These are phyloP conservation scores for Corrigiola litoralis DNA, from an alignment of 179 eudicot species.

Conservation along the genomic window DNA sequence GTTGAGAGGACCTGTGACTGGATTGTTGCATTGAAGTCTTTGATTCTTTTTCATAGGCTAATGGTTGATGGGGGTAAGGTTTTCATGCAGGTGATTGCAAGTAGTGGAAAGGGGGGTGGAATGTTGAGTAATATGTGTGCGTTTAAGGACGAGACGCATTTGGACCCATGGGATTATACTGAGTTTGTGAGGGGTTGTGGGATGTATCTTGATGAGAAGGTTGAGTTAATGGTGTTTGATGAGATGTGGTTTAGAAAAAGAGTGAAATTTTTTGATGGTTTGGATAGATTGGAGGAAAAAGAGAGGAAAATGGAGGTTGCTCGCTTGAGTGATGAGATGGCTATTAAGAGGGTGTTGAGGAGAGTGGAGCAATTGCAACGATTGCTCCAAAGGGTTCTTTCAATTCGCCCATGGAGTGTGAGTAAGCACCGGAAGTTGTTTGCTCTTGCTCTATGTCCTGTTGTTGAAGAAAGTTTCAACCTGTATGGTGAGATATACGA, in stretches of 20 bases:
- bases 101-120: conserved; percentile 23
- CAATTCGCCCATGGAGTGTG: conserved; percentile 42
- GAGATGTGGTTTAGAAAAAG: conserved; percentile 26
- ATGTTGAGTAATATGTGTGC: conserved; percentile 52
- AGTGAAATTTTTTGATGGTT: conserved; percentile 24
- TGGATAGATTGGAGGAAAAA: conserved; percentile 12
- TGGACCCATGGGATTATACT: conserved; percentile 58
- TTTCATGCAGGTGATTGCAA: conserved; percentile 34
- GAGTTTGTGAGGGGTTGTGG: conserved; percentile 54
- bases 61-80: conserved; percentile 36
- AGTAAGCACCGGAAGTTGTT: conserved; percentile 45
- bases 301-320: conserved; percentile 24
- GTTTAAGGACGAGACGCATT: conserved; percentile 44
- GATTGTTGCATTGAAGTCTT: conserved; percentile 60
- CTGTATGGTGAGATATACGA: conserved; percentile 51
- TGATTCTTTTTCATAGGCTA: conserved; percentile 53
- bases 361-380: conserved; percentile 45
- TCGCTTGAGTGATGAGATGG: conserved; percentile 33
- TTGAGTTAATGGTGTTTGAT: conserved; percentile 35
- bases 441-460: conserved; percentile 36
- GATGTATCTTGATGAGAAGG: conserved; percentile 52
- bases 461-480: conserved; percentile 58
- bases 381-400: conserved; percentile 47
- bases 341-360: conserved; percentile 44
- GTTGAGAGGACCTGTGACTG: conserved; percentile 54